These are phyloP conservation scores for Amanita fuliginea DNA, from an alignment of 768 basidiomycete species.

Conservation along the genomic window DNA sequence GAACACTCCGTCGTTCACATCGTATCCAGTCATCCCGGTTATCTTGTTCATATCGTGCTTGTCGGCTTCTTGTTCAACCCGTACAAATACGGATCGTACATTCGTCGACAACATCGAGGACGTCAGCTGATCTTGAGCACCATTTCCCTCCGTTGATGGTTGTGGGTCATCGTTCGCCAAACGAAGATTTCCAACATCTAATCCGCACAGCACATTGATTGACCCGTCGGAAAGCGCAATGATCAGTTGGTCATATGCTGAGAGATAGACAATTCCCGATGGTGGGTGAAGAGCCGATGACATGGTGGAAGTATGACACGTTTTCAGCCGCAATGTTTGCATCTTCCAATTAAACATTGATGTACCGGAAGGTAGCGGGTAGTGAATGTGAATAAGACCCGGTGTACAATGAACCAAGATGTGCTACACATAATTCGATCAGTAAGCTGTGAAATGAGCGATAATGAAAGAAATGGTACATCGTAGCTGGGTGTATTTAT, in stretches of 20 bases:
- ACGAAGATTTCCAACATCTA: constrained; percentile 21
- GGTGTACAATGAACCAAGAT: constrained; percentile 51
- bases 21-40: constrained; percentile 29
- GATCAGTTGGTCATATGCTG: constrained; percentile 38
- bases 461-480: constrained; percentile 26
- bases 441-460: neutral
- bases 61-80: constrained; percentile 30
- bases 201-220: constrained; percentile 44
- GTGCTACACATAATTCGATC: constrained; percentile 21
- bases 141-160: neutral
- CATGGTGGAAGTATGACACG: neutral
- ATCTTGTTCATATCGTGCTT: constrained; percentile 46
- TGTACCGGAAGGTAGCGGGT: constrained; percentile 30
- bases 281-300: constrained; percentile 51
- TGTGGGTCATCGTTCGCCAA: neutral
- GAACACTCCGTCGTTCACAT: constrained; percentile 29
- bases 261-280: constrained; percentile 49
- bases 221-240: constrained; percentile 62
- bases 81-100: constrained; percentile 39
- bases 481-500: constrained; percentile 21
- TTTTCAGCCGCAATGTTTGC: neutral
- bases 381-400: constrained; percentile 52
- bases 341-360: constrained; percentile 18
- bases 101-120: constrained; percentile 35
- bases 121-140: constrained; percentile 16